Percentiles rank a stretch among this genome's conserved stretches.
Evolutionary conservation across 2,329 filamentous ascomycete species (phyloP).

Genomic region (Colletotrichum sp.): DNA sequence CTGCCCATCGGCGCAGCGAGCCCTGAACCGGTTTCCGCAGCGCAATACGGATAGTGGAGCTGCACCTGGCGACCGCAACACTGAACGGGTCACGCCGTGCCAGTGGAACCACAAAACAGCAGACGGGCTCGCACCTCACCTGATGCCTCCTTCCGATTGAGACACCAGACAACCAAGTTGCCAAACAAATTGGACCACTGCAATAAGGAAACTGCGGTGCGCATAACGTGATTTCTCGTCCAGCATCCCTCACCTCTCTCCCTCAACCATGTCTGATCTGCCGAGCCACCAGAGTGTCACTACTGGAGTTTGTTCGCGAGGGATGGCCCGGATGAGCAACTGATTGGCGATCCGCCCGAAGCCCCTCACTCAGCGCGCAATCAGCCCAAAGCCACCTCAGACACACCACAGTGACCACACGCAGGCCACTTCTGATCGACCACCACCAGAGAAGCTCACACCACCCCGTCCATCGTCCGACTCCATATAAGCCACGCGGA

Average conservation of each 20-base stretch:
- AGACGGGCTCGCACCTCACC: constrained; percentile 7
- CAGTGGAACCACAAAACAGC: constrained; percentile 18
- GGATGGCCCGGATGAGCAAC: neutral
- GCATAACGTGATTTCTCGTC: neutral
- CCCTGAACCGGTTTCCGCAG: neutral
- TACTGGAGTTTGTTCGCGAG: neutral
- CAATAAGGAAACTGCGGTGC: neutral
- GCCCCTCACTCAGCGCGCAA: neutral
- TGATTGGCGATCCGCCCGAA: neutral
- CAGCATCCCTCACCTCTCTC: neutral
- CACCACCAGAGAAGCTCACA: neutral
- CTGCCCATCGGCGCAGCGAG: neutral
- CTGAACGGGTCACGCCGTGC: neutral
- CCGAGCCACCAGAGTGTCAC: neutral
- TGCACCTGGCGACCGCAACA: neutral
- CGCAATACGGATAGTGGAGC: neutral
- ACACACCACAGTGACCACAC: neutral
- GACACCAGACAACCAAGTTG: neutral
- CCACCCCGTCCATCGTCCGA: neutral
- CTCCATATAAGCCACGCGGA: constrained; percentile 5
- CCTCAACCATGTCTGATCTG: constrained; percentile 3
- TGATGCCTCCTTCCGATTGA: constrained; percentile 3
- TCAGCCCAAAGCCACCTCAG: neutral
- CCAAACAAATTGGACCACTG: neutral
- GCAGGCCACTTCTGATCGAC: neutral